These are phyloP conservation scores for Aegilops bicornis DNA, from an alignment of 176 grass and related monocot species.

Conservation along the genomic window DNA sequence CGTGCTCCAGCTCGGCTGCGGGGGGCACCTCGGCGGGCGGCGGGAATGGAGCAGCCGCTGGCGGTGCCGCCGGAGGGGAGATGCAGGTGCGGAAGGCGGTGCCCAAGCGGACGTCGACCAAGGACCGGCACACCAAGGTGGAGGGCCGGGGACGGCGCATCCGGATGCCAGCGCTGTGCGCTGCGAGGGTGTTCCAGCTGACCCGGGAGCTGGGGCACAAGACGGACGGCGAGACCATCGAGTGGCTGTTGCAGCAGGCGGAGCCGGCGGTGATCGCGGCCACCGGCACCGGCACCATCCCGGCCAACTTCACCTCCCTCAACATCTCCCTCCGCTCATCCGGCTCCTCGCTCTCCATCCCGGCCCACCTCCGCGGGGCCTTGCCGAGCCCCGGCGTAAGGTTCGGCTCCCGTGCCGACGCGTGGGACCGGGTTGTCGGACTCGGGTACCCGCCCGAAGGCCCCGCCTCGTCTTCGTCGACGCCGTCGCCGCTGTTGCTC, in stretches of 20 bases:
- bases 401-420: constrained; percentile 43
- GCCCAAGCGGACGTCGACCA: constrained; percentile 77
- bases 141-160: constrained; percentile 84
- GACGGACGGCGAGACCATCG: constrained; percentile 97
- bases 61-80: constrained; percentile 18
- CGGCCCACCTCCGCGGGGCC: constrained; percentile 63
- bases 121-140: constrained; percentile 96
- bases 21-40: constrained; percentile 38
- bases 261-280: constrained; percentile 95
- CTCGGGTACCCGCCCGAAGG: constrained; percentile 63
- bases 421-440: constrained; percentile 63
- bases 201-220: constrained; percentile 96
- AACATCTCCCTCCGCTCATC: constrained; percentile 98
- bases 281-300: constrained; percentile 93
- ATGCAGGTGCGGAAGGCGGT: constrained; percentile 54
- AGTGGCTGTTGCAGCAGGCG: constrained; percentile 98
- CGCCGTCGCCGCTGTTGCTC: constrained; percentile 64
- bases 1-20: constrained; percentile 67
- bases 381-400: constrained; percentile 29
- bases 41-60: constrained; percentile 36
- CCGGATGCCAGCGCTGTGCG: constrained; percentile 95
- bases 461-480: constrained; percentile 62
- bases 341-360: constrained; percentile 69
- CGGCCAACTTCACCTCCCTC: constrained; percentile 94
- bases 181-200: constrained; percentile 93